A percentile compares a stretch with the other conserved stretches of the same genome.
phyloP scores from a whole-genome alignment of 441 rosid species.

The Raphanus hybrid region DNA sequence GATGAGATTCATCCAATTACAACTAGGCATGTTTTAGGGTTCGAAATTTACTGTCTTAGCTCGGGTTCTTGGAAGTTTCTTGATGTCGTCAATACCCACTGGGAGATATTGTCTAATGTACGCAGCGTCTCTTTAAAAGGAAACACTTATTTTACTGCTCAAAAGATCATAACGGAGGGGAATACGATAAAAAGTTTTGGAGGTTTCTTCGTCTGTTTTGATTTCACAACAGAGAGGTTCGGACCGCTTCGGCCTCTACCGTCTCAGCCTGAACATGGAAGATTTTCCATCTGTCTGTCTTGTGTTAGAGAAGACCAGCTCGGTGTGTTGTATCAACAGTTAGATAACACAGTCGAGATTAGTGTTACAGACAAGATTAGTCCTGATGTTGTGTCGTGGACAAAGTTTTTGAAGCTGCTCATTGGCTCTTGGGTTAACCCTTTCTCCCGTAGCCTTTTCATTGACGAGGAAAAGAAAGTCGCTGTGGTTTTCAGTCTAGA shows the following conservation, averaged over 20 bases:
- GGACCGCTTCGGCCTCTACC: background rate
- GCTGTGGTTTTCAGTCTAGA: background rate
- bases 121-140: background rate
- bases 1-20: background rate
- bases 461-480: background rate
- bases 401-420: background rate
- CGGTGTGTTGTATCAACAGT: background rate
- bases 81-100: background rate
- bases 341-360: background rate
- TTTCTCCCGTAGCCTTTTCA: background rate
- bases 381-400: background rate
- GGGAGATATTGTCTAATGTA: background rate
- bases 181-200: background rate
- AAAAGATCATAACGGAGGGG: background rate
- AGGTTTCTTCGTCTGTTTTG: background rate
- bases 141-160: background rate
- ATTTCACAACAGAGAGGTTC: background rate
- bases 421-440: background rate
- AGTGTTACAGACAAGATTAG: slow-evolving; percentile 2
- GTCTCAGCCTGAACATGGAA: background rate
- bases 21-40: background rate
- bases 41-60: background rate
- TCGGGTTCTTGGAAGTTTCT: background rate
- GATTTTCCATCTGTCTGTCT: background rate
- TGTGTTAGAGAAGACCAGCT: slow-evolving; percentile 9